These are phyloP conservation scores for Rhodotorula sp. DNA, from an alignment of 1,284 basidiomycete genomes.

Conservation along the genomic window DNA sequence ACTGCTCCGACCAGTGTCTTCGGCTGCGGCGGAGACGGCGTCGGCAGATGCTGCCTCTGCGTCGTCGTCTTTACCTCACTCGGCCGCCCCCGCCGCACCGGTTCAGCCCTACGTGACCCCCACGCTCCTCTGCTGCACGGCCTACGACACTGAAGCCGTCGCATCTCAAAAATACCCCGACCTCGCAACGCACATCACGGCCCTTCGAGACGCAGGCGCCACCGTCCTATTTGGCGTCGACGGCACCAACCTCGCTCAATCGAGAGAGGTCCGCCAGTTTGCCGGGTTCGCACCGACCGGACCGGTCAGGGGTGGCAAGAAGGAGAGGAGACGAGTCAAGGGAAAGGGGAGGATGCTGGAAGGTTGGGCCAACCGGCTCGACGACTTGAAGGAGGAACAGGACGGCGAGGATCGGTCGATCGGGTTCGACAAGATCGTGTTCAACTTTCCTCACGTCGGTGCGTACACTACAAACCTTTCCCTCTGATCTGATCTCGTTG, in stretches of 20 bases:
- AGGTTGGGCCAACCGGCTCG: neutral
- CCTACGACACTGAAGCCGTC: constrained; percentile 74
- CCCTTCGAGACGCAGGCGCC: constrained; percentile 62
- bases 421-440: constrained; percentile 76
- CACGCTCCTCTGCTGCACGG: constrained; percentile 74
- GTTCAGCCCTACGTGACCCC: constrained; percentile 56
- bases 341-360: constrained; percentile 18
- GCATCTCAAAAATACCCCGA: constrained; percentile 85
- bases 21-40: constrained; percentile 3
- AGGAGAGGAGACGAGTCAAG: neutral
- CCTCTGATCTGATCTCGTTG: neutral
- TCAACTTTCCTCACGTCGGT: constrained; percentile 98
- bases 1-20: constrained; percentile 54
- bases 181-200: constrained; percentile 52
- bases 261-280: constrained; percentile 55
- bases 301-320: neutral
- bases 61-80: neutral
- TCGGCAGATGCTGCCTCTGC: neutral
- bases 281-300: constrained; percentile 1
- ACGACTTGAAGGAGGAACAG: neutral
- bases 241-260: constrained; percentile 71
- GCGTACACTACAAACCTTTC: constrained; percentile 45
- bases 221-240: constrained; percentile 80
- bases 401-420: constrained; percentile 41
- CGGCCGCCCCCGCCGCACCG: constrained; percentile 1